A percentile compares a stretch with the other conserved stretches of the same genome.
Conservation (phyloP, 2,329 filamentous ascomycete genomes). For the Ceratocystis eucalypticola region DNA sequence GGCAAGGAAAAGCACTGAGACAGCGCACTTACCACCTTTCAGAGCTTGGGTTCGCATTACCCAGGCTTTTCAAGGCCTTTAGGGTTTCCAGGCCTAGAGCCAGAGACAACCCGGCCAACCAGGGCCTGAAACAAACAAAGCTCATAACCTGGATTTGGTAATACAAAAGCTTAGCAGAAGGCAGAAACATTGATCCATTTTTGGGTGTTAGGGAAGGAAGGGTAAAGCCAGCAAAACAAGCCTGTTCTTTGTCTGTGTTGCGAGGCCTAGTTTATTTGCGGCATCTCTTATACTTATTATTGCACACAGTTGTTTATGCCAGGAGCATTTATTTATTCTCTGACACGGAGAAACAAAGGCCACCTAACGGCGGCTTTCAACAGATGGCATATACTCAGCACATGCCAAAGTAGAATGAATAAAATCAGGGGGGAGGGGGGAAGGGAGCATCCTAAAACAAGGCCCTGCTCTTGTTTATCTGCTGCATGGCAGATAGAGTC, state of each 20-base stretch:
- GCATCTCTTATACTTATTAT: background rate
- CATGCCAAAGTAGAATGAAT: no score
- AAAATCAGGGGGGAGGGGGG: no score
- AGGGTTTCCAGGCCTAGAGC: background rate
- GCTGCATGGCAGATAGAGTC: no score
- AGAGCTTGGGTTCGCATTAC: no score
- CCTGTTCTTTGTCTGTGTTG: background rate
- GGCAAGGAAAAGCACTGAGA: background rate
- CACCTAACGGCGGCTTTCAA: background rate
- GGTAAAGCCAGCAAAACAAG: no score
- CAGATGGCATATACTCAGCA: no score
- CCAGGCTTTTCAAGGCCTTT: background rate
- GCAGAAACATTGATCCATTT: background rate
- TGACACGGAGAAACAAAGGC: background rate
- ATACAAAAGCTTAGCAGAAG: background rate
- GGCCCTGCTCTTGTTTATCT: no score
- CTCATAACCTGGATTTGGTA: background rate
- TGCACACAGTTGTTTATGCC: background rate
- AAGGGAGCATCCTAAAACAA: no score
- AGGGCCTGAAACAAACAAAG: slow-evolving; percentile 1
- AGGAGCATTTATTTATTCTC: background rate
- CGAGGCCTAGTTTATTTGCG: no score
- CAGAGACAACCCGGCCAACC: background rate
- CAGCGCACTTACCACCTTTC: background rate
- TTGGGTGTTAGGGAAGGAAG: background rate